Evolutionary conservation across 2,329 filamentous ascomycete species (phyloP).

Genomic region (Penicillium sp.): DNA sequence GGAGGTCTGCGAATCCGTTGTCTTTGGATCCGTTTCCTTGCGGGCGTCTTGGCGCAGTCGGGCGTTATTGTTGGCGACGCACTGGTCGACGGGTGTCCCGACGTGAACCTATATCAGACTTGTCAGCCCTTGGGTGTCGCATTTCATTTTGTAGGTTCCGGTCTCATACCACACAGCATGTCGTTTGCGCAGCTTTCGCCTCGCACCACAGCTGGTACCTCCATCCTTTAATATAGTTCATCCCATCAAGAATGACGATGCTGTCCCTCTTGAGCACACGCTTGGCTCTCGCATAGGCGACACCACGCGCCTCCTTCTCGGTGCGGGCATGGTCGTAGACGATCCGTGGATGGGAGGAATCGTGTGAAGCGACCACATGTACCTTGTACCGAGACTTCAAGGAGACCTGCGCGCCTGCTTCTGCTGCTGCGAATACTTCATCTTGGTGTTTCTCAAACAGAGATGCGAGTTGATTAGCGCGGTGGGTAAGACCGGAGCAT

Average conservation of each 20-base stretch:
- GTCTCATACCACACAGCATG: constrained; percentile 51
- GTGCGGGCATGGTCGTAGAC: constrained; percentile 51
- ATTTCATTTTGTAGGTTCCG: neutral
- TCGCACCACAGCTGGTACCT: constrained; percentile 61
- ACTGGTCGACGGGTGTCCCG: constrained; percentile 49
- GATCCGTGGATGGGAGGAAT: constrained; percentile 38
- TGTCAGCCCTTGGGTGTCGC: neutral
- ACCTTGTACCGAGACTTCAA: constrained; percentile 40
- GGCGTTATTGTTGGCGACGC: constrained; percentile 46
- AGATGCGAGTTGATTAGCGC: constrained; percentile 49
- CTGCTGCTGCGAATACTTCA: constrained; percentile 33
- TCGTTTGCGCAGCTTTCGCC: constrained; percentile 54
- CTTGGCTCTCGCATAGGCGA: constrained; percentile 55
- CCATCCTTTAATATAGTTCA: constrained; percentile 63
- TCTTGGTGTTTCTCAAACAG: constrained; percentile 44
- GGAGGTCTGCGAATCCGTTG: neutral
- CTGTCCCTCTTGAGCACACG: constrained; percentile 49
- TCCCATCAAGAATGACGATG: constrained; percentile 55
- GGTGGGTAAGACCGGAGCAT: constrained; percentile 55
- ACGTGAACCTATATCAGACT: constrained; percentile 44
- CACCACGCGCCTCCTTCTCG: constrained; percentile 57
- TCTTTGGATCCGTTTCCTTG: neutral
- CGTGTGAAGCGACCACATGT: constrained; percentile 34
- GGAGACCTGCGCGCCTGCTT: constrained; percentile 25
- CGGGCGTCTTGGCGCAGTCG: constrained; percentile 21